These are phyloP conservation scores for Podila horticola DNA, from an alignment of 192 early-diverging fungal species.

Conservation along the genomic window DNA sequence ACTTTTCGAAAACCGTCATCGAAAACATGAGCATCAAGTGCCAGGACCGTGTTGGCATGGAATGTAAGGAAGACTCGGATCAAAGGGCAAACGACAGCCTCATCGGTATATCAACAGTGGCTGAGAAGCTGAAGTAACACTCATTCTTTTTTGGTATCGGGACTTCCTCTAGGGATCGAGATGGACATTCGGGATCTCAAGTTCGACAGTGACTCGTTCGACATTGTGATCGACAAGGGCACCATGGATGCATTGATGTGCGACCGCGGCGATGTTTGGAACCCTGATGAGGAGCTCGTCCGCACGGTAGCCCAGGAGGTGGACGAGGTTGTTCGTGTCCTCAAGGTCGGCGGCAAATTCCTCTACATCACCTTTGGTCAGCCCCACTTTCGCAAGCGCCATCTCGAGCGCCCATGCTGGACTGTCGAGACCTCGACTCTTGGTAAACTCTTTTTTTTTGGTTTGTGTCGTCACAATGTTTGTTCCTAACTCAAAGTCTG, in stretches of 20 bases:
- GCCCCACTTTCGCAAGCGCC: conserved; percentile 86
- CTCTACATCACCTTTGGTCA: conserved; percentile 93
- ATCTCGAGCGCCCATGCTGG: conserved; percentile 76
- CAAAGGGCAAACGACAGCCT: not conserved
- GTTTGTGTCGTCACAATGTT: not conserved
- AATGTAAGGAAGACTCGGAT: conserved; percentile 54
- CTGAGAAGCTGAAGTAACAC: not conserved
- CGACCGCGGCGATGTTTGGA: conserved; percentile 88
- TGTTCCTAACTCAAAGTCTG: not conserved
- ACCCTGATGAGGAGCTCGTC: conserved; percentile 78
- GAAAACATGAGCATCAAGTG: conserved; percentile 74
- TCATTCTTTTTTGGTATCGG: not conserved
- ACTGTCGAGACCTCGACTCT: conserved; percentile 72
- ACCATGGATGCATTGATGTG: conserved; percentile 94
- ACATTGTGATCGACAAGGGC: conserved; percentile 87
- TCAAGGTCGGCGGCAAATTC: conserved; percentile 81
- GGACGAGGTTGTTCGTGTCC: conserved; percentile 78
- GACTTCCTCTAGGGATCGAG: conserved; percentile 57
- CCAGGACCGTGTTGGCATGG: conserved; percentile 61
- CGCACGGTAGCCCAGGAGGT: conserved; percentile 75
- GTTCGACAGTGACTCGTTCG: conserved; percentile 71
- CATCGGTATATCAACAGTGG: not conserved
- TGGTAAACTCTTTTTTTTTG: too few relatives aligned
- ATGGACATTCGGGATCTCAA: conserved; percentile 84
- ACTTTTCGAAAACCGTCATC: conserved; percentile 84